A percentile compares a stretch with the other conserved stretches of the same genome.
Evolutionary conservation across 23 red algal species (phyloP).

Genomic region (Gracilaria caudata): DNA sequence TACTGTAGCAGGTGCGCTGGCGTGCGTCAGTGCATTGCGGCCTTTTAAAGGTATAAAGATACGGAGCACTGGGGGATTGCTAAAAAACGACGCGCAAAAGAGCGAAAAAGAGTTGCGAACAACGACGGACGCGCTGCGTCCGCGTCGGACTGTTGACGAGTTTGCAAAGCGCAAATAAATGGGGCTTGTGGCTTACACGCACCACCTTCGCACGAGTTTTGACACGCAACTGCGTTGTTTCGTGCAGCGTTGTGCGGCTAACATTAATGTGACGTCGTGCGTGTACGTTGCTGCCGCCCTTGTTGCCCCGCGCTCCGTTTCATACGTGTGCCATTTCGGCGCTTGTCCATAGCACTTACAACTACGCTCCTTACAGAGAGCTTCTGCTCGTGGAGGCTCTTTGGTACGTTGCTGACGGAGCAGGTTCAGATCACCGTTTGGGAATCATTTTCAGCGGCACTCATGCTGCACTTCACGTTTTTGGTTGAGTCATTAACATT

Average conservation of each 20-base stretch:
- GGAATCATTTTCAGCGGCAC: no score
- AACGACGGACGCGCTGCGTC: background rate
- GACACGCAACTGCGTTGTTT: conserved; percentile 1
- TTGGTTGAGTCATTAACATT: no score
- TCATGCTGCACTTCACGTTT: no score
- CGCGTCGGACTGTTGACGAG: background rate
- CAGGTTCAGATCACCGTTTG: no score
- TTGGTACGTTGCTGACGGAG: no score
- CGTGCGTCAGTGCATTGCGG: no score
- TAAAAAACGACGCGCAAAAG: background rate
- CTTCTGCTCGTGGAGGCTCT: background rate
- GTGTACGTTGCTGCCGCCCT: background rate
- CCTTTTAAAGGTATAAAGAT: no score
- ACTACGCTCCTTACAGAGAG: background rate
- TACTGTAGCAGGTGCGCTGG: no score
- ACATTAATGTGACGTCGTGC: background rate
- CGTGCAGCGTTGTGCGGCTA: background rate
- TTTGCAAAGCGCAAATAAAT: no score
- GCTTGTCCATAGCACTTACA: background rate
- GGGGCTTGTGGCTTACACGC: background rate
- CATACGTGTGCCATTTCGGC: background rate
- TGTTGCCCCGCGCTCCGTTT: background rate
- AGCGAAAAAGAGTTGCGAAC: background rate
- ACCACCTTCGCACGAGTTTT: background rate
- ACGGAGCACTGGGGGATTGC: no score